Base-by-base conservation (phyloP, 441 rosid species). In the Flueggea neowawraea region DNA sequence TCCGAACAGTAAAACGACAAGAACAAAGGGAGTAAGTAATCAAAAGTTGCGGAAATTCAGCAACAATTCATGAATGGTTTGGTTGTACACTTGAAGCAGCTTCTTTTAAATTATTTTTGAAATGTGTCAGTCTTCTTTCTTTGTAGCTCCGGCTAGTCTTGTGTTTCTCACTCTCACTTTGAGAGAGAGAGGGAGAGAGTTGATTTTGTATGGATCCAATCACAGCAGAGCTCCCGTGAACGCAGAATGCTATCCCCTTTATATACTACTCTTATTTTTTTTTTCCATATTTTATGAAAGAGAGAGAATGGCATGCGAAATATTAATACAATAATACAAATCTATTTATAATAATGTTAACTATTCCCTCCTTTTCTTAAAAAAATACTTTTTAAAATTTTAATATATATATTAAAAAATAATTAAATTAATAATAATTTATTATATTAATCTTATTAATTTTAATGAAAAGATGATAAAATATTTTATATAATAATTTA, bases 191-290 rank as follows among this genome's bases (percentile, higher is more conserved):
- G 58, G 43, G 61, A 59, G 52, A 54, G 41, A 49, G 31, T 39
- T 62, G 63, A 68, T 66, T 75, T 73, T 73, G 79, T 70, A 72
- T 62, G 77, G 88, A 88, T 80, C 86, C 85, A 82, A 84, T 74
- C 84, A 73, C 57, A 51, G 67, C 77, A 75, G 33, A 57, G 64
- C 72, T 74, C 78, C 65, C 82, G 81, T 52, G 80, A 81, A 66
- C 51, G 61, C 65, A 56, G 59, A 78, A 71, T 60, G 28, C 28
- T 12, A 2, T 45, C 43, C 28, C 48, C 43, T 48, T 58, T 72
- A 69, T 52, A 53, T n/a, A 48, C 43, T 61, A 41, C 16, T 48
- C 41, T 22, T 22, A 22, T 32, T 16, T 58, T 57, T 45, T 14
- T 36, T 36, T 36, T 36, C 6, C 6, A 5, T 1, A 8, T 49